Conservation (phyloP, 495 filamentous ascomycete species). For the Penicillium atrosanguineum region DNA sequence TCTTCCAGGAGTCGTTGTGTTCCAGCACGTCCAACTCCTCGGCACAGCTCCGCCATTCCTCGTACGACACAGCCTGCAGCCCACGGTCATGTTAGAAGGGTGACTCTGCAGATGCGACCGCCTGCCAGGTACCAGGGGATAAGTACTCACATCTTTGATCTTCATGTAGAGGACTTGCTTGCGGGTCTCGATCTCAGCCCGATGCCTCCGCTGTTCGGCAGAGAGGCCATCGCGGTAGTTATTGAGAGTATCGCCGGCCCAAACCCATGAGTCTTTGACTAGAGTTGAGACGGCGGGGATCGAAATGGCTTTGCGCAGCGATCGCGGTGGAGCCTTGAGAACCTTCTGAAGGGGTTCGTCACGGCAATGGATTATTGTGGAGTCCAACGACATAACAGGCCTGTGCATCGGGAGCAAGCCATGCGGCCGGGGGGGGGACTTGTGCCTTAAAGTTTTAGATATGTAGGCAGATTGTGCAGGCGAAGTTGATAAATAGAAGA, state of each 20-base stretch:
- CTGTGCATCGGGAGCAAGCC: conserved; percentile 29
- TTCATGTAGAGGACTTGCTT: conserved; percentile 61
- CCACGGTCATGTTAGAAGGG: conserved; percentile 10
- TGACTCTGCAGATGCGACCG: conserved; percentile 14
- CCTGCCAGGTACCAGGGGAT: conserved; percentile 2
- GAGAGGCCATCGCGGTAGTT: conserved; percentile 56
- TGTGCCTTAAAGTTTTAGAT: conserved; percentile 1
- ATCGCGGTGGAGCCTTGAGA: conserved; percentile 7
- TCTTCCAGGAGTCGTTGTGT: conserved; percentile 80
- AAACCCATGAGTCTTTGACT: conserved; percentile 34
- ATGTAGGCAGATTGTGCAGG: background rate
- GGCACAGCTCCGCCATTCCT: conserved; percentile 63
- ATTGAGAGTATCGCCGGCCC: conserved; percentile 48
- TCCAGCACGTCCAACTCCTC: conserved; percentile 78
- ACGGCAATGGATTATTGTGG: conserved; percentile 32
- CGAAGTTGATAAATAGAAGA: conserved; percentile 2
- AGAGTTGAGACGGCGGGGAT: conserved; percentile 38
- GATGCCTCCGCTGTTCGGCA: conserved; percentile 50
- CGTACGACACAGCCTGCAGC: conserved; percentile 56
- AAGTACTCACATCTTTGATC: conserved; percentile 55
- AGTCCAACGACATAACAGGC: conserved; percentile 36
- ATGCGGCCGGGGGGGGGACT: conserved; percentile 21
- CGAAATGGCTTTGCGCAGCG: conserved; percentile 29
- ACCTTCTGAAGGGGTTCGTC: conserved; percentile 12
- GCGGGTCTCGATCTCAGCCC: conserved; percentile 51